These are phyloP conservation scores for Physaria fendleri DNA, from an alignment of 345 rosid genomes.

Conservation along the genomic window DNA sequence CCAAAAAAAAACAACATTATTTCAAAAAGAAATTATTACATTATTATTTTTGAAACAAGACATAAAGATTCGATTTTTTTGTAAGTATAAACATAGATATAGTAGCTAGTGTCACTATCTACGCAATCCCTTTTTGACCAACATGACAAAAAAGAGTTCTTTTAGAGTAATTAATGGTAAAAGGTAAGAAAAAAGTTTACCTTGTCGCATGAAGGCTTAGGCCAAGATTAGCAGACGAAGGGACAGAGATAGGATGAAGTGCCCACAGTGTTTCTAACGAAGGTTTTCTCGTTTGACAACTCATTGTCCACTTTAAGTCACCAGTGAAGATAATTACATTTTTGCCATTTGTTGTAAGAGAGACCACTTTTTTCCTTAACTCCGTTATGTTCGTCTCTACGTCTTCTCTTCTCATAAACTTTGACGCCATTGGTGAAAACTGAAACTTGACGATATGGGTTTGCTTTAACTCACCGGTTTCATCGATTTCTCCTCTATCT, in stretches of 20 bases:
- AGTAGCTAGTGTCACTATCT: slow-evolving; percentile 35
- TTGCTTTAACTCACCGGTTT: slow-evolving; percentile 38
- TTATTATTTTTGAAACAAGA: slow-evolving; percentile 19
- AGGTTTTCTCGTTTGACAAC: slow-evolving; percentile 77
- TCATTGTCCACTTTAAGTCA: slow-evolving; percentile 75
- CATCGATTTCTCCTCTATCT: slow-evolving; percentile 67
- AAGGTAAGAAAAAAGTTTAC: slow-evolving; percentile 33
- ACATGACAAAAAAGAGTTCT: slow-evolving; percentile 15
- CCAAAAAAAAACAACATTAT: slow-evolving; percentile 16
- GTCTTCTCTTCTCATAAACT: slow-evolving; percentile 65
- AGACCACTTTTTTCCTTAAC: slow-evolving; percentile 53
- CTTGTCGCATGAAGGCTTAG: slow-evolving; percentile 77
- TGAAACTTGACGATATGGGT: slow-evolving; percentile 59
- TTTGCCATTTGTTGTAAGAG: slow-evolving; percentile 37
- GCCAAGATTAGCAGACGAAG: slow-evolving; percentile 72
- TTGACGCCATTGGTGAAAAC: slow-evolving; percentile 55
- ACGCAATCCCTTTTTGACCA: slow-evolving; percentile 29
- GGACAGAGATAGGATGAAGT: slow-evolving; percentile 79
- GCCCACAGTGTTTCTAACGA: slow-evolving; percentile 73
- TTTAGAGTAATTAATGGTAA: slow-evolving; percentile 18
- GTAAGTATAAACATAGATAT: slow-evolving; percentile 15
- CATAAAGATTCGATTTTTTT: slow-evolving; percentile 31
- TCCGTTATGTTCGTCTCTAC: slow-evolving; percentile 52
- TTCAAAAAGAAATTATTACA: neutral
- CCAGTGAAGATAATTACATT: slow-evolving; percentile 65